Conservation (phyloP, 768 basidiomycete genomes). For the Daedaleopsis nitida region DNA sequence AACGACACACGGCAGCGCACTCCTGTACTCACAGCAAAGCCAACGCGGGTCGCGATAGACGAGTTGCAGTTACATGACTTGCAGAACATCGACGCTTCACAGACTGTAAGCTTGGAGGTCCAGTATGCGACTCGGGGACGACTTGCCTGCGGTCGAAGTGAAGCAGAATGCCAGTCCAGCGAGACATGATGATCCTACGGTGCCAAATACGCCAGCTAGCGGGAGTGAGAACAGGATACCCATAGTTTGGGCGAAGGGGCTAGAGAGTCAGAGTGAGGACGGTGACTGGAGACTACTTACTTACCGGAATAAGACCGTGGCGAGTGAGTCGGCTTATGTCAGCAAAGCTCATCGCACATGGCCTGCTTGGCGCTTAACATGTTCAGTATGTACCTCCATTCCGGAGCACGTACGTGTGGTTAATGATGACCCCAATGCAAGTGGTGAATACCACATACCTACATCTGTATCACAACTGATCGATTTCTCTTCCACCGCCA, state of each 20-base stretch:
- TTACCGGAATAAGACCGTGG: too few species aligned
- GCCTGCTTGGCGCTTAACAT: too few species aligned
- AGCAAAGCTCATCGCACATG: too few species aligned
- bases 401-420: too few species aligned
- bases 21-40: constrained; percentile 73
- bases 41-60: constrained; percentile 95
- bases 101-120: neutral
- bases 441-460: too few species aligned
- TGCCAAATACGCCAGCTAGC: constrained; percentile 63
- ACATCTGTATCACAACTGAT: too few species aligned
- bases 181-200: constrained; percentile 82
- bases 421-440: too few species aligned
- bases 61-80: constrained; percentile 99
- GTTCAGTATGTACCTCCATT: too few species aligned
- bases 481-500: too few species aligned
- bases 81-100: constrained; percentile 88
- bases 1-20: neutral
- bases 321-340: too few species aligned
- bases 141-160: constrained; percentile 79
- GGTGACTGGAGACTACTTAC: too few species aligned
- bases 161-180: constrained; percentile 84
- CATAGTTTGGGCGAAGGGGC: constrained; percentile 43
- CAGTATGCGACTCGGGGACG: neutral
- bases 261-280: neutral
- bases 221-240: constrained; percentile 76